phyloP scores from a whole-genome alignment of 169 alveolate species.

The Fabrea salina region DNA sequence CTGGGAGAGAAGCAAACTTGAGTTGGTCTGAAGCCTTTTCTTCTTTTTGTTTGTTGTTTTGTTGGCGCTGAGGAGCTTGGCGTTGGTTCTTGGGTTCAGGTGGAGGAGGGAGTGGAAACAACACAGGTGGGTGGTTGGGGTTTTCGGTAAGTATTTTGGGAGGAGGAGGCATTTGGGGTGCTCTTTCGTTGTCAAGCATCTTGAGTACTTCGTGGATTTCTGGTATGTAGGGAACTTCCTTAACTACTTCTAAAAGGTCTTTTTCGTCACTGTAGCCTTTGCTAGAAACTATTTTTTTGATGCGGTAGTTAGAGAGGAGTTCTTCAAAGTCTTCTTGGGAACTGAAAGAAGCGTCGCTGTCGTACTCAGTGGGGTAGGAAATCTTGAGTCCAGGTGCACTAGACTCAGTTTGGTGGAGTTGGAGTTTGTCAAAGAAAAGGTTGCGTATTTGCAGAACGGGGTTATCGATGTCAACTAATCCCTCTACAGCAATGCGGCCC shows the following conservation, averaged over 20 bases:
- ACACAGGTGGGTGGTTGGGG: constrained; percentile 58
- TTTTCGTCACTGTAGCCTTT: constrained; percentile 3
- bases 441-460: neutral
- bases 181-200: constrained; percentile 38
- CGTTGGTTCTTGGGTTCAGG: constrained; percentile 11
- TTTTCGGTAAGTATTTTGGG: constrained; percentile 47
- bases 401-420: neutral
- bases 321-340: neutral
- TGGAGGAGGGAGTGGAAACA: constrained; percentile 26
- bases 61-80: neutral
- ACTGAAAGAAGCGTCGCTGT: neutral
- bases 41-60: neutral
- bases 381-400: neutral
- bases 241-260: neutral
- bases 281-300: neutral
- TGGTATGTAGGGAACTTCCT: neutral
- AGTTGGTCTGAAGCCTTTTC: constrained; percentile 10
- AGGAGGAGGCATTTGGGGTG: constrained; percentile 48
- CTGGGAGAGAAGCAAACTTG: constrained; percentile 17
- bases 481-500: constrained; percentile 1
- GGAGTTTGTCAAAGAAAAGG: neutral
- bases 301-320: neutral
- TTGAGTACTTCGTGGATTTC: constrained; percentile 30
- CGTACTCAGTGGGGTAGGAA: neutral
- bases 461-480: neutral